phyloP scores from a whole-genome alignment of 495 filamentous ascomycete species.

The Margaritispora aquatica region DNA sequence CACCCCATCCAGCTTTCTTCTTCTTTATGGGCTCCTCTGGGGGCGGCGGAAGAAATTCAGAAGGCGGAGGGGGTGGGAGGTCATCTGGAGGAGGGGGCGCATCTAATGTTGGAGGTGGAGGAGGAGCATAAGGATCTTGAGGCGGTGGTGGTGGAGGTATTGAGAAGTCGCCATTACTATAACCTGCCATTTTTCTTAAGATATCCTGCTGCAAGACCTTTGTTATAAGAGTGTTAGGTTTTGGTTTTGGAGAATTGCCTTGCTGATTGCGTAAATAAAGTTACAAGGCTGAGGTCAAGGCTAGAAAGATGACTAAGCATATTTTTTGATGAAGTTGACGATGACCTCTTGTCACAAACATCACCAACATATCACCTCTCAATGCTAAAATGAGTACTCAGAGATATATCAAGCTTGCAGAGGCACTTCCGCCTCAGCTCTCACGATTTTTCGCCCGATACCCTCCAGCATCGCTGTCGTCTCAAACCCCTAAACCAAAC shows the following conservation, averaged over 20 bases:
- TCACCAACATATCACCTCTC: not conserved
- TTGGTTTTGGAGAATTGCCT: no score
- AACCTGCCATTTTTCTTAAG: conserved; percentile 10
- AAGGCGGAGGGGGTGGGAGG: conserved; percentile 48
- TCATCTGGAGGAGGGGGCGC: conserved; percentile 48
- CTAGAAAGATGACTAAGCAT: conserved; percentile 17
- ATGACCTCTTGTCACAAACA: not conserved
- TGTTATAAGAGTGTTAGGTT: no score
- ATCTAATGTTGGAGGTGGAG: conserved; percentile 47
- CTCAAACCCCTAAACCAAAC: conserved; percentile 28
- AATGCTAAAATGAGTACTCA: not conserved
- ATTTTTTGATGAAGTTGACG: not conserved
- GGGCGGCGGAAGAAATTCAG: conserved; percentile 29
- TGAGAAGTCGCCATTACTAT: conserved; percentile 12
- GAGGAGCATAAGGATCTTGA: conserved; percentile 40
- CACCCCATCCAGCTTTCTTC: conserved; percentile 51
- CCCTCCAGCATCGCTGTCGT: conserved; percentile 57
- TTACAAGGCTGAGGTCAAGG: conserved; percentile 20
- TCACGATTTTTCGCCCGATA: conserved; percentile 84
- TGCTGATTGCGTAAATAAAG: not conserved
- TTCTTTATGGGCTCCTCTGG: conserved; percentile 38
- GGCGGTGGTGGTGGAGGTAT: conserved; percentile 28
- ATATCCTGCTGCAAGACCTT: no score
- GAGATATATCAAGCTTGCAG: conserved; percentile 42
- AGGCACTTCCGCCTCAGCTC: conserved; percentile 65